Percentiles rank a stretch among this genome's conserved stretches.
Conservation (phyloP, 2,329 filamentous ascomycete genomes). For the Alternaria viburni region DNA sequence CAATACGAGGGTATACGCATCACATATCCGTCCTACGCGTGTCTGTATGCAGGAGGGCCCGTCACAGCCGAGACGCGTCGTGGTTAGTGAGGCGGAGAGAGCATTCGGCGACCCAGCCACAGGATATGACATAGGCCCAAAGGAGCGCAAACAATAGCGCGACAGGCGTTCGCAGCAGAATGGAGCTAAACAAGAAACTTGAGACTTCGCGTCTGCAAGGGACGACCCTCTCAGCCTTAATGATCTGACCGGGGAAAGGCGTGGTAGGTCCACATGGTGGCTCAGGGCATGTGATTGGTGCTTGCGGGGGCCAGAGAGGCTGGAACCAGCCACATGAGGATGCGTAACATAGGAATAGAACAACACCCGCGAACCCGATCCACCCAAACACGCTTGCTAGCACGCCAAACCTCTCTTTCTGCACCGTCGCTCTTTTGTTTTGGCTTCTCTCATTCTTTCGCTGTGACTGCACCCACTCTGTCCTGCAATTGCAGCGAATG, state of each 20-base stretch:
- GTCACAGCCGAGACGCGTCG: constrained; percentile 6
- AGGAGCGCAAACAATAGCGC: constrained; percentile 1
- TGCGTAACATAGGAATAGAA: constrained; percentile 18
- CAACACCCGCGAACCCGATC: constrained; percentile 5
- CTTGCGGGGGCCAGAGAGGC: constrained; percentile 15
- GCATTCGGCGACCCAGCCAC: constrained; percentile 10
- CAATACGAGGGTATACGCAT: constrained; percentile 8
- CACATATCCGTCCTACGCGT: neutral
- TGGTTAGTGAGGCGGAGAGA: neutral
- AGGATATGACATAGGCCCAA: neutral
- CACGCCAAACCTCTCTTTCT: constrained; percentile 11
- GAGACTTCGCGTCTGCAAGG: constrained; percentile 17
- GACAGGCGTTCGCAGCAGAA: constrained; percentile 19
- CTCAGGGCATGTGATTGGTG: constrained; percentile 8
- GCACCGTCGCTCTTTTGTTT: constrained; percentile 27
- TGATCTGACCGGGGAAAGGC: constrained; percentile 12
- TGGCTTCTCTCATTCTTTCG: constrained; percentile 4
- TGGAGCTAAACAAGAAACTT: constrained; percentile 16
- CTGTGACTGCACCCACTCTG: neutral
- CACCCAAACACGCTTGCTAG: constrained; percentile 7
- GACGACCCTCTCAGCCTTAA: constrained; percentile 5
- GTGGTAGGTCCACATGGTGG: constrained; percentile 5
- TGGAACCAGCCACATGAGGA: constrained; percentile 29
- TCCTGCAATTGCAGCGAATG: constrained; percentile 32
- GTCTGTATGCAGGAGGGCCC: neutral